Conservation (phyloP, 257 asterid species). For the Solanum paucissectum region DNA sequence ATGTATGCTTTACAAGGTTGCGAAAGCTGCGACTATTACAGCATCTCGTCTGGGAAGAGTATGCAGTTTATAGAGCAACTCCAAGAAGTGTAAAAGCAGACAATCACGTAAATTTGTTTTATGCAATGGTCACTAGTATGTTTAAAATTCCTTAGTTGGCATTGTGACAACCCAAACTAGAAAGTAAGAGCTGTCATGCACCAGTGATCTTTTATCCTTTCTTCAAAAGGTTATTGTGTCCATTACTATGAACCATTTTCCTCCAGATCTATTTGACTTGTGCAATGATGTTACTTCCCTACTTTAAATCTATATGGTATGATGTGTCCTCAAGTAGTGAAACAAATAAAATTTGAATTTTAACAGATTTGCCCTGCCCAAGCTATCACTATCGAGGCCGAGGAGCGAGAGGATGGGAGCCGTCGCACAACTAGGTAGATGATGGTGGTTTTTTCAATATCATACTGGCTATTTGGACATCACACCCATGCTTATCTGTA, state of each 20-base stretch:
- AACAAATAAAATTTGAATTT: not conserved
- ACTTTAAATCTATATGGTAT: not conserved
- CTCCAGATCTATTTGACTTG: not conserved
- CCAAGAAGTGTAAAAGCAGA: not conserved
- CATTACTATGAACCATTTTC: not conserved
- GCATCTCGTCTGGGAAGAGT: not conserved
- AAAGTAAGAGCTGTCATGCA: not conserved
- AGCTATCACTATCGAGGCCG: conserved; percentile 95
- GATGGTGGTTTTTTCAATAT: not conserved
- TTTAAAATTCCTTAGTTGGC: not conserved
- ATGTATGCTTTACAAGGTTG: not conserved
- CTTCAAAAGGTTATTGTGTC: not conserved
- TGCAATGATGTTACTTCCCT: not conserved
- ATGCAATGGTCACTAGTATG: not conserved
- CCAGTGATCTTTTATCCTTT: not conserved
- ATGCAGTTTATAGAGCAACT: not conserved
- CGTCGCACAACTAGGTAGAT: conserved; percentile 83
- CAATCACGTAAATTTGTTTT: not conserved
- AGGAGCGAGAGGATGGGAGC: conserved; percentile 95
- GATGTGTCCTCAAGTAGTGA: not conserved
- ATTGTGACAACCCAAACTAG: not conserved
- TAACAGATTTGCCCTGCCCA: conserved; percentile 85
- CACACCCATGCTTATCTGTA: not conserved
- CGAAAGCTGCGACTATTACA: not conserved
- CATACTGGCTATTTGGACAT: not conserved